phyloP scores from a whole-genome alignment of 192 early-diverging fungal genomes.

The Podila clonocystis region DNA sequence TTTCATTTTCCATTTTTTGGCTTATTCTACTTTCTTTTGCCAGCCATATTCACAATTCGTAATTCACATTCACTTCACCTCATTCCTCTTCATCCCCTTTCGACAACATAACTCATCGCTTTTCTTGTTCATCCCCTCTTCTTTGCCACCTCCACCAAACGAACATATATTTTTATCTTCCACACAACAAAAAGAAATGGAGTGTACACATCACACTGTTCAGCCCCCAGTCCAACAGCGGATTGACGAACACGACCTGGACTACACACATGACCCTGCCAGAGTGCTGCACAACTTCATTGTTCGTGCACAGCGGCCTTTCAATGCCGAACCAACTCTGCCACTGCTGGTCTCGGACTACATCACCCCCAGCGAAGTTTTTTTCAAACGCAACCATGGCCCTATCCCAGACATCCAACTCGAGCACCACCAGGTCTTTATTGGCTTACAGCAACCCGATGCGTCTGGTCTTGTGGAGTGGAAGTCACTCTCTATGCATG shows the following conservation, averaged over 20 bases:
- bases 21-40: constrained; percentile 5
- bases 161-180: no score
- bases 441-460: constrained; percentile 53
- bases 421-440: constrained; percentile 61
- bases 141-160: neutral
- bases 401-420: constrained; percentile 81
- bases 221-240: neutral
- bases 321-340: constrained; percentile 85
- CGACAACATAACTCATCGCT: neutral
- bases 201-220: neutral
- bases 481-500: constrained; percentile 9
- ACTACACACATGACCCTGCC: constrained; percentile 77
- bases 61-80: constrained; percentile 3
- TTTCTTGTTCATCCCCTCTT: neutral
- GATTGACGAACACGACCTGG: constrained; percentile 13
- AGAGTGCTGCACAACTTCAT: constrained; percentile 66
- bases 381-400: constrained; percentile 91
- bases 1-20: neutral
- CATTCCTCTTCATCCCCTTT: constrained; percentile 5
- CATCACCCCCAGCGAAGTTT: constrained; percentile 79
- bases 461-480: constrained; percentile 5
- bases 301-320: constrained; percentile 71
- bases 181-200: neutral
- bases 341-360: constrained; percentile 67
- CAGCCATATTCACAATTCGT: no score